Percentiles rank a stretch among this genome's conserved stretches.
Conservation (phyloP, 2,329 filamentous ascomycete genomes). For the Trematosphaeria pertusa region DNA sequence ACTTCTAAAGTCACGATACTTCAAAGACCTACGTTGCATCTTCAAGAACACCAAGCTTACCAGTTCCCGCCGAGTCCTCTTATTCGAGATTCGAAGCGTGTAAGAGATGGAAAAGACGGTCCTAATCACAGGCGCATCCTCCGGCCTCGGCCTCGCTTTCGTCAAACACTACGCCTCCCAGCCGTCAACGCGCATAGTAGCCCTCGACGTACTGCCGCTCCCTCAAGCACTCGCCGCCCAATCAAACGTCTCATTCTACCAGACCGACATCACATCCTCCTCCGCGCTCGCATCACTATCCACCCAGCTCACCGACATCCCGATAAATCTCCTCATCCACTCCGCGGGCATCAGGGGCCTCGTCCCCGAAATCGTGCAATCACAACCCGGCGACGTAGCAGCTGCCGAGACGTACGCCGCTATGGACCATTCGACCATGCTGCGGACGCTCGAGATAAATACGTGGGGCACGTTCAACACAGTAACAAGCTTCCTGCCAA, state of each 20-base stretch:
- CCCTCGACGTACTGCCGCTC: slow-evolving; percentile 25
- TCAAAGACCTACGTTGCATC: no score
- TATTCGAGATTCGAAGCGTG: no score
- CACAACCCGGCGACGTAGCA: slow-evolving; percentile 40
- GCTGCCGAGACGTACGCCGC: slow-evolving; percentile 50
- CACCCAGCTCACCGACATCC: slow-evolving; percentile 17
- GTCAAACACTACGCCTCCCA: slow-evolving; percentile 31
- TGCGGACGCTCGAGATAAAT: slow-evolving; percentile 51
- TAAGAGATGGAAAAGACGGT: no score
- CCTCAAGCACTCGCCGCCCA: slow-evolving; percentile 1
- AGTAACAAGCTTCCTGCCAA: slow-evolving; percentile 47
- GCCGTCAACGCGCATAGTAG: slow-evolving; percentile 21
- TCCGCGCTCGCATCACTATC: slow-evolving; percentile 15
- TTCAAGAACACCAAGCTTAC: no score
- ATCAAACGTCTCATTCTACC: slow-evolving; percentile 15
- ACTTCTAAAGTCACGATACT: neutral
- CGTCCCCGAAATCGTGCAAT: slow-evolving; percentile 37
- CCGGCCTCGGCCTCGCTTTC: slow-evolving; percentile 81
- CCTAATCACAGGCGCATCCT: slow-evolving; percentile 91
- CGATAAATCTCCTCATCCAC: slow-evolving; percentile 53
- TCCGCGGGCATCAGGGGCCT: slow-evolving; percentile 55
- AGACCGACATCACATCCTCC: slow-evolving; percentile 17
- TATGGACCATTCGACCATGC: slow-evolving; percentile 51
- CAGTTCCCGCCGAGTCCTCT: no score
- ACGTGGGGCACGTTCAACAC: slow-evolving; percentile 52